These are phyloP conservation scores for Casaregolazyma suthepensis DNA, from an alignment of 1,139 yeast species.

Conservation along the genomic window DNA sequence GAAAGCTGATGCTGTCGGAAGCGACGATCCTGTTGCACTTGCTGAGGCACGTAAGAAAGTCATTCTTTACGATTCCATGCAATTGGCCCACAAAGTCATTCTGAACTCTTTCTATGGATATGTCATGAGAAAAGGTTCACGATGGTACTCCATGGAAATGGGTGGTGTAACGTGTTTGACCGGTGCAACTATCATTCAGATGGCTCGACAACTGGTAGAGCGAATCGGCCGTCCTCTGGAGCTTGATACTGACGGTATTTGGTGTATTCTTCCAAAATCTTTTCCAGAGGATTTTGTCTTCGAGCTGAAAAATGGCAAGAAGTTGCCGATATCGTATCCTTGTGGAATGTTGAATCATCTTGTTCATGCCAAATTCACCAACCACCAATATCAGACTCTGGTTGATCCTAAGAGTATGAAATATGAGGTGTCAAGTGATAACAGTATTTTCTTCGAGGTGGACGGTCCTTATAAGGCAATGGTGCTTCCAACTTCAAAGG, in stretches of 20 bases:
- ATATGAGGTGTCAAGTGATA: constrained; percentile 78
- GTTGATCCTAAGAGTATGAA: constrained; percentile 61
- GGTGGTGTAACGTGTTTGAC: constrained; percentile 98
- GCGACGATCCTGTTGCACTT: constrained; percentile 49
- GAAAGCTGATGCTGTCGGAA: constrained; percentile 53
- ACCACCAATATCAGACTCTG: constrained; percentile 87
- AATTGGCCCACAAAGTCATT: constrained; percentile 94
- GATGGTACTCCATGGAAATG: constrained; percentile 99
- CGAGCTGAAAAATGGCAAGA: constrained; percentile 70
- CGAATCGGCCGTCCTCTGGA: constrained; percentile 93
- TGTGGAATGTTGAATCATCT: constrained; percentile 94
- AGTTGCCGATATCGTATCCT: constrained; percentile 76
- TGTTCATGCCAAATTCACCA: constrained; percentile 87
- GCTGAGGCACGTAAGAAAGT: constrained; percentile 94
- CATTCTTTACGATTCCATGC: constrained; percentile 88
- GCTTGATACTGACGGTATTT: constrained; percentile 97
- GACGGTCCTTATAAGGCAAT: constrained; percentile 98
- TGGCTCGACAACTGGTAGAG: constrained; percentile 93
- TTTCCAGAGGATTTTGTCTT: constrained; percentile 87
- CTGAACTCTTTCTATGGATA: constrained; percentile 96
- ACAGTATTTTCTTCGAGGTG: constrained; percentile 94
- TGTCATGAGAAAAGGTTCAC: constrained; percentile 97
- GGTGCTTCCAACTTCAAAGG: constrained; percentile 95
- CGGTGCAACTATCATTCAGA: constrained; percentile 95
- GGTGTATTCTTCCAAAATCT: constrained; percentile 93